A percentile compares a stretch with the other conserved stretches of the same genome.
These are phyloP conservation scores for Juglanconis juglandina DNA, from an alignment of 2,329 filamentous ascomycete species.

Conservation along the genomic window DNA sequence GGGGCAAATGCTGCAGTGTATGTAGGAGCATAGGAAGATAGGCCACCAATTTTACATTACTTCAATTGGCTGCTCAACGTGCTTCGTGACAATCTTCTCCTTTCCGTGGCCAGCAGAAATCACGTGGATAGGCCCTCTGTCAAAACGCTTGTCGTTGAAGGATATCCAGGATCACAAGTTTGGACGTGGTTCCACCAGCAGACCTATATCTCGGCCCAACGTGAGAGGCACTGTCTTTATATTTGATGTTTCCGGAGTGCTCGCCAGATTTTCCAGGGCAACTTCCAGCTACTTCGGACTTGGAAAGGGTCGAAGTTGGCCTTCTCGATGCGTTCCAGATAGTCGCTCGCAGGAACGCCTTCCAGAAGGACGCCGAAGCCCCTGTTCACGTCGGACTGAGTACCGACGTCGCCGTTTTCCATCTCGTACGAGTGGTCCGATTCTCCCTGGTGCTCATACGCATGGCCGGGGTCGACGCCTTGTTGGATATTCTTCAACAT, in stretches of 20 bases:
- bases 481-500: slow-evolving; percentile 80
- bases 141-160: background rate
- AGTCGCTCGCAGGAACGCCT: slow-evolving; percentile 72
- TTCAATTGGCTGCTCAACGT: background rate
- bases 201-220: too few species aligned
- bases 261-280: slow-evolving; percentile 73
- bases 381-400: slow-evolving; percentile 44
- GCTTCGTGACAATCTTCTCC: background rate
- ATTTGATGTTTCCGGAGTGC: slow-evolving; percentile 47
- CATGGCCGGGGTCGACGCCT: slow-evolving; percentile 74
- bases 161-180: background rate
- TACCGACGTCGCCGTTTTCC: slow-evolving; percentile 30
- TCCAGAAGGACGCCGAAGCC: slow-evolving; percentile 81
- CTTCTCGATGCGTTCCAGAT: slow-evolving; percentile 73
- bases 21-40: background rate
- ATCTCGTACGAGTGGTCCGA: slow-evolving; percentile 57
- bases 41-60: background rate
- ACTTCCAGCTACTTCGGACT: slow-evolving; percentile 68
- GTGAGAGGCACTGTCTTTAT: slow-evolving; percentile 23
- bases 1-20: background rate
- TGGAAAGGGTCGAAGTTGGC: slow-evolving; percentile 81
- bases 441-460: slow-evolving; percentile 83
- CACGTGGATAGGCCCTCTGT: background rate
- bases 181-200: too few species aligned
- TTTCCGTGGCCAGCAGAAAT: background rate